Evolutionary conservation across 345 rosid genomes (phyloP).

Genomic region (Linum trigynum): DNA sequence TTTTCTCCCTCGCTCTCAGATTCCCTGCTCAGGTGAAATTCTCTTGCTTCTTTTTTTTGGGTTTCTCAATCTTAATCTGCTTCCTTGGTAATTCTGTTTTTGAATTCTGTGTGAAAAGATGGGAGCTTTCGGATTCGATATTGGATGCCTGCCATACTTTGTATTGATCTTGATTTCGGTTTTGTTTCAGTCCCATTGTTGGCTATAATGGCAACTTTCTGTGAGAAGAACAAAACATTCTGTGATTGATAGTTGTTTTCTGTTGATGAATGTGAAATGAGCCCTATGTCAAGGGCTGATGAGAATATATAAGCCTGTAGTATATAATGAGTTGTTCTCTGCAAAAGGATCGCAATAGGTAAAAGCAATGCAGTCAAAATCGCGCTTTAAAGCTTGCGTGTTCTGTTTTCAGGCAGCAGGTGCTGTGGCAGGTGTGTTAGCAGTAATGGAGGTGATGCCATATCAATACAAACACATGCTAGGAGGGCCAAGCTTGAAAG

Average conservation of each 20-base stretch:
- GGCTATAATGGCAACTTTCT: not conserved
- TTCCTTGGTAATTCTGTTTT: not conserved
- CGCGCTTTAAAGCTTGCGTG: not conserved
- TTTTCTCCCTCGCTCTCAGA: conserved; percentile 78
- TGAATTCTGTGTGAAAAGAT: not conserved
- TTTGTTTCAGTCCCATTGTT: not conserved
- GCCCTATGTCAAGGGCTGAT: not conserved
- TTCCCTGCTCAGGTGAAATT: conserved; percentile 73
- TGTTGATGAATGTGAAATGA: not conserved
- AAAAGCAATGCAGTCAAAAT: not conserved
- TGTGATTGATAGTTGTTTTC: not conserved
- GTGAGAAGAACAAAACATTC: not conserved
- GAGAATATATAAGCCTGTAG: not conserved
- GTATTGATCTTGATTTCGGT: not conserved
- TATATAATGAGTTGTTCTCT: not conserved
- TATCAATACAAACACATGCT: conserved; percentile 57
- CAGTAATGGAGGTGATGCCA: conserved; percentile 71
- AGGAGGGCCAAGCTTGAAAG: conserved; percentile 58
- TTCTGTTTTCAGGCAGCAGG: conserved; percentile 62
- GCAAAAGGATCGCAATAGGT: not conserved
- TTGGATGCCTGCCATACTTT: not conserved
- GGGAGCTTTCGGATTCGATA: not conserved
- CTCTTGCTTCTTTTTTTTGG: not conserved
- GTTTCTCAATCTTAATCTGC: not conserved
- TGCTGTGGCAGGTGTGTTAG: conserved; percentile 85